A percentile compares a stretch with the other conserved stretches of the same genome.
These are phyloP conservation scores for Triticum timopheevii DNA, from an alignment of 176 grass and related monocot species.

Conservation along the genomic window DNA sequence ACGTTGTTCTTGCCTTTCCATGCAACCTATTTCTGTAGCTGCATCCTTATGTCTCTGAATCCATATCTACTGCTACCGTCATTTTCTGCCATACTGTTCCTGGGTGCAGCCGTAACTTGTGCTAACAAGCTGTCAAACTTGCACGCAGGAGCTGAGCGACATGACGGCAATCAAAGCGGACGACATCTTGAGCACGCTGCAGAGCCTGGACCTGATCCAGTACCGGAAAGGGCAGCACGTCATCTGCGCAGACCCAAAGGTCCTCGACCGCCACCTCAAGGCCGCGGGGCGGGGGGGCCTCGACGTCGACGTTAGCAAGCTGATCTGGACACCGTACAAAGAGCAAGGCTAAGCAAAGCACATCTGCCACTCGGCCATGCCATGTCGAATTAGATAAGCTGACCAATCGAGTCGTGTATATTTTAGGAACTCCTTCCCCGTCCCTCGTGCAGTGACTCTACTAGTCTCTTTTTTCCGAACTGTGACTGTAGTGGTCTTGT, in stretches of 20 bases:
- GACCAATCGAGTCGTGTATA: conserved; percentile 40
- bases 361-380: neutral
- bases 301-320: conserved; percentile 88
- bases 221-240: conserved; percentile 97
- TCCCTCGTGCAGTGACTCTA: neutral
- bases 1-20: conserved; percentile 14
- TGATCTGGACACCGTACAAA: conserved; percentile 99
- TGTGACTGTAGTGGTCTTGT: neutral
- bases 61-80: neutral
- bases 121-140: conserved; percentile 14
- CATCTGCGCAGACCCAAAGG: conserved; percentile 91
- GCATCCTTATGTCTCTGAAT: neutral
- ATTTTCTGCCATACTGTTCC: neutral
- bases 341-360: conserved; percentile 63
- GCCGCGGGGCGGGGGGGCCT: conserved; percentile 84
- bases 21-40: conserved; percentile 1
- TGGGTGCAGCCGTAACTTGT: neutral
- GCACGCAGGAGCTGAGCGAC: conserved; percentile 83
- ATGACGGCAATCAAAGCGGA: conserved; percentile 97
- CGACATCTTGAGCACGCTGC: conserved; percentile 85
- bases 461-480: neutral
- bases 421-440: conserved; percentile 9
- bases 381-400: conserved; percentile 31
- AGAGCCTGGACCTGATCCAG: conserved; percentile 88
- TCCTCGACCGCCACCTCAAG: conserved; percentile 92